Evolutionary conservation across 345 rosid genomes (phyloP).

Genomic region (Xanthoceras sorbifolium): DNA sequence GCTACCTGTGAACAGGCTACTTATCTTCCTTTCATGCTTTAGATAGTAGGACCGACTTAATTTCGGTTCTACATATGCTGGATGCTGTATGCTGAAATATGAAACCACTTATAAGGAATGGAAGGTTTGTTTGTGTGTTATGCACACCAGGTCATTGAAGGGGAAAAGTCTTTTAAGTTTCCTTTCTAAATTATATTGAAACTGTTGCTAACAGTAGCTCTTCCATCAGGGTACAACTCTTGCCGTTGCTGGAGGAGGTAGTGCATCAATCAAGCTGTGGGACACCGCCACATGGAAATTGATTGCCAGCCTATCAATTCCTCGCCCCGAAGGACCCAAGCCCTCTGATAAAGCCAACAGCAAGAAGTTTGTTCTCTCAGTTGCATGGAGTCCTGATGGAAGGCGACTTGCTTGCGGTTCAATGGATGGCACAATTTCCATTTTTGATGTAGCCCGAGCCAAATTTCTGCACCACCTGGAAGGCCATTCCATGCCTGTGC

Average conservation of each 20-base stretch:
- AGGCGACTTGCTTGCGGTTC: constrained; percentile 84
- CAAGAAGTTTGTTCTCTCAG: constrained; percentile 90
- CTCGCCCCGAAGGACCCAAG: constrained; percentile 82
- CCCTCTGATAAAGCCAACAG: constrained; percentile 78
- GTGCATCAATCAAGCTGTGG: constrained; percentile 95
- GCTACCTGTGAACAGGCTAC: neutral
- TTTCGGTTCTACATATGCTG: neutral
- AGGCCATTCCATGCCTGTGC: constrained; percentile 93
- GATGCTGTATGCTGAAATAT: too few species aligned
- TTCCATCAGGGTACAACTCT: constrained; percentile 75
- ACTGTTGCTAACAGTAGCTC: constrained; percentile 18
- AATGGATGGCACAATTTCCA: constrained; percentile 87
- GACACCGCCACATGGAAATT: constrained; percentile 93
- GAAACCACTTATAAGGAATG: too few species aligned
- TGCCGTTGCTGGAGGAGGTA: constrained; percentile 98
- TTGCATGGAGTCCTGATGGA: constrained; percentile 93
- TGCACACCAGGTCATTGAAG: too few species aligned
- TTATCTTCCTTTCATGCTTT: neutral
- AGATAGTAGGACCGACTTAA: neutral
- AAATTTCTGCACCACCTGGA: constrained; percentile 88
- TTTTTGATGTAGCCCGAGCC: constrained; percentile 77
- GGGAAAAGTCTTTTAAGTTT: neutral
- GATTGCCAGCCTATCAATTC: constrained; percentile 63
- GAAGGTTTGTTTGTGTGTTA: too few species aligned
- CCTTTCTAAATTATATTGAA: neutral